A percentile compares a stretch with the other conserved stretches of the same genome.
phyloP scores from a whole-genome alignment of 1,284 basidiomycete species.

The Fistulina hepatica region DNA sequence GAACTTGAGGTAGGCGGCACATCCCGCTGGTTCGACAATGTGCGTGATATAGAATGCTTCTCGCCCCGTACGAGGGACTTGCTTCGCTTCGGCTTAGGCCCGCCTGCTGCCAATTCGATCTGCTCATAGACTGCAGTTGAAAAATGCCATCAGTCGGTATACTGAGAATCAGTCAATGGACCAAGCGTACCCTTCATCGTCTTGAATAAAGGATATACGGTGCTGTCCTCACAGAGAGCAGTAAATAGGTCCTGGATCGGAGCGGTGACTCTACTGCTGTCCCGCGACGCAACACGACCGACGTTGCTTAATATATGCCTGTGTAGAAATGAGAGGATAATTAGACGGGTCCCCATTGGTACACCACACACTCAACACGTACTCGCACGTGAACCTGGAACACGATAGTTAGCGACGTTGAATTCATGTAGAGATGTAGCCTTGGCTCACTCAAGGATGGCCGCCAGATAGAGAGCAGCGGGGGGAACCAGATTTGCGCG shows the following conservation, averaged over 20 bases:
- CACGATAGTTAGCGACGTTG: constrained; percentile 7
- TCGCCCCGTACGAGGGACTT: constrained; percentile 51
- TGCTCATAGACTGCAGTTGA: constrained; percentile 54
- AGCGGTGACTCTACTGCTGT: constrained; percentile 69
- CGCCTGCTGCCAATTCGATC: constrained; percentile 57
- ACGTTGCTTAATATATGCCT: constrained; percentile 80
- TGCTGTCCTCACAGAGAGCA: constrained; percentile 80
- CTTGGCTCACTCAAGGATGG: constrained; percentile 77
- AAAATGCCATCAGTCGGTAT: constrained; percentile 7
- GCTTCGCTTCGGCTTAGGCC: constrained; percentile 48
- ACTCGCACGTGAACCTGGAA: constrained; percentile 75
- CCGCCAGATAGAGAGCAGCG: constrained; percentile 80
- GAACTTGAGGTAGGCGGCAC: too few relatives aligned
- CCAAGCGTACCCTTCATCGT: constrained; percentile 63
- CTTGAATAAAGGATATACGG: constrained; percentile 75
- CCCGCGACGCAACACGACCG: constrained; percentile 71
- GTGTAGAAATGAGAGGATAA: constrained; percentile 10
- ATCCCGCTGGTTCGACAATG: too few relatives aligned
- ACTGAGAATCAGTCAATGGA: constrained; percentile 6
- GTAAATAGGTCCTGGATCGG: constrained; percentile 73
- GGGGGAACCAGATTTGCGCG: constrained; percentile 58
- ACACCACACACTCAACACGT: constrained; percentile 25
- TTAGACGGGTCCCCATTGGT: too few relatives aligned
- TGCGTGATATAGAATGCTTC: constrained; percentile 28
- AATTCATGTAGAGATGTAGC: constrained; percentile 5